Conservation (phyloP, 192 early-diverging fungal species). For the Anaeromyces robustus region DNA sequence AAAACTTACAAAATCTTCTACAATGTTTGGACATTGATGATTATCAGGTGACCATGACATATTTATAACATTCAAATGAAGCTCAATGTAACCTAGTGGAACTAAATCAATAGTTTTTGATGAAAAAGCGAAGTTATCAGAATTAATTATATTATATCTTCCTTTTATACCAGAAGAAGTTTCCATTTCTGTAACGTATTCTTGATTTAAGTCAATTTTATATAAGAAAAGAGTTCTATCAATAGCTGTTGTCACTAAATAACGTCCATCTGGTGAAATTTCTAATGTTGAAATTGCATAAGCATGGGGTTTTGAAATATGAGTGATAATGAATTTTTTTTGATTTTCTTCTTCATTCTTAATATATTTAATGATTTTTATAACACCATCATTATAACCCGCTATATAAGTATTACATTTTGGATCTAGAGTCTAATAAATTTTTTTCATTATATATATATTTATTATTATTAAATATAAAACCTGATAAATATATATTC, state of each 20-base stretch:
- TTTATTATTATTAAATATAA: too few relatives aligned
- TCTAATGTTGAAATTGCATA: conserved; percentile 17
- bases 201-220: conserved; percentile 11
- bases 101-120: conserved; percentile 12
- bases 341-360: background rate
- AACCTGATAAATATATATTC: too few relatives aligned
- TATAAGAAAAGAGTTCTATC: conserved; percentile 41
- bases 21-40: conserved; percentile 6
- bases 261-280: conserved; percentile 29
- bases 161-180: conserved; percentile 10
- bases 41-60: conserved; percentile 34
- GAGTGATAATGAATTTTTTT: conserved; percentile 20
- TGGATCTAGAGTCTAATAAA: conserved; percentile 22
- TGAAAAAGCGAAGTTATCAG: background rate
- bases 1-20: background rate
- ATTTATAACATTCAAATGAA: conserved; percentile 7
- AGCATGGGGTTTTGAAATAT: conserved; percentile 36
- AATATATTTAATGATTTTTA: conserved; percentile 7
- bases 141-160: background rate
- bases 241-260: conserved; percentile 23
- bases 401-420: conserved; percentile 25
- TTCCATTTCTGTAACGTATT: background rate
- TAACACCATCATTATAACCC: conserved; percentile 40
- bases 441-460: background rate
- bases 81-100: conserved; percentile 34